Evolutionary conservation across 2,329 filamentous ascomycete species (phyloP), one percentile per base, ranked within the genome.

Genomic region (Clarireedia homoeocarpa): DNA sequence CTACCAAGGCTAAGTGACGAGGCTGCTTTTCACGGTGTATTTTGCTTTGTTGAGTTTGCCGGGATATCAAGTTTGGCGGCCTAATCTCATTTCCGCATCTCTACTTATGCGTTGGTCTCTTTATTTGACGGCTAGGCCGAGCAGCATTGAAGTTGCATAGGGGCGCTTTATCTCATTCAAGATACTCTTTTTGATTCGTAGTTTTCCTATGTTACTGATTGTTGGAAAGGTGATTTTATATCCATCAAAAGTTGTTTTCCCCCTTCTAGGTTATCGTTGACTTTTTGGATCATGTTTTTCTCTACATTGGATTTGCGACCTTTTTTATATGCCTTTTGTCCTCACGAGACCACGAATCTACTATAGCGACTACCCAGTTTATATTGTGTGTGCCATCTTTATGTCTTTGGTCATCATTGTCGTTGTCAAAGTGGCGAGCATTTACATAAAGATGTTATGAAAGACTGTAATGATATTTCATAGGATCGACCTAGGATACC

Each of bases 1-100:
- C 60, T 86, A 85, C 71, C 82, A 84, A 71, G 79, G 80, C 61
- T 85, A 77, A 65, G 46, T 38, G 44, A 46, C 48, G 49, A 51
- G 53, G 39, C 48, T 17, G 59, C 23, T 49, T 44, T 56, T 39
- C 48, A 58, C 52, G 53, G 53, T 52, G 55, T 60, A 58, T 58
- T 56, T 53, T 40, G 48, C 53, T 56, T 61, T 62, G 51, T 61
- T 50, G 40, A 53, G 51, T 58, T 61, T 47, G 50, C 56, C 47
- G 63, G 62, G 63, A 65, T 63, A 64, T 65, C 34, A 63, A 63
- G 30, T 62, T 58, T 56, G 64, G 63, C 48, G 57, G 48, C 57
- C 46, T 56, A 49, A 59, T 60, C 48, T 60, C 48, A 48, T 62
- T 65, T 59, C 53, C 59, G 63, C 61, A 62, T 66, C 52, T 58